Evolutionary conservation across 2,329 filamentous ascomycete species (phyloP).

Genomic region (Aspergillus ruber): DNA sequence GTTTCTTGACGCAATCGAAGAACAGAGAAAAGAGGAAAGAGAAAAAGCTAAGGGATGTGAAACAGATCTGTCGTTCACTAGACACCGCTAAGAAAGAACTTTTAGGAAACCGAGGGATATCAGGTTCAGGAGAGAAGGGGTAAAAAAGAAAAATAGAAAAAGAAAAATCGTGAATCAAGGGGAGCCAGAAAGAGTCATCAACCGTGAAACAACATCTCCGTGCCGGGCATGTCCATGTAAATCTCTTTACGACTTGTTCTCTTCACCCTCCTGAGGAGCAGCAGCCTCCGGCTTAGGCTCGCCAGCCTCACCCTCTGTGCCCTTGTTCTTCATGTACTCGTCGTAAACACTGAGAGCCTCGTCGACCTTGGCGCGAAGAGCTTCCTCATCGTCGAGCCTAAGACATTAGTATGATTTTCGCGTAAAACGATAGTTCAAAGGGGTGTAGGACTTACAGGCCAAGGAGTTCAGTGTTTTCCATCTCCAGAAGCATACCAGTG

Average conservation of each 20-base stretch:
- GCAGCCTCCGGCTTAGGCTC: conserved; percentile 42
- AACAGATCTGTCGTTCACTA: conserved; percentile 27
- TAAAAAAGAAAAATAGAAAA: conserved; percentile 11
- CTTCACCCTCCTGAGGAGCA: conserved; percentile 35
- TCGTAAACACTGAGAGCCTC: conserved; percentile 97
- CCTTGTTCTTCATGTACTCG: conserved; percentile 92
- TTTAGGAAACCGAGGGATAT: conserved; percentile 39
- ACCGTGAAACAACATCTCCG: conserved; percentile 26
- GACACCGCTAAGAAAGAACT: conserved; percentile 30
- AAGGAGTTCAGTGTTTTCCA: conserved; percentile 93
- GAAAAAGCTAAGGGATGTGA: conserved; percentile 7
- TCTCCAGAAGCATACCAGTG: conserved; percentile 98
- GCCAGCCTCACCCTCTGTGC: conserved; percentile 34
- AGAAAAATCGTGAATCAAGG: conserved; percentile 19
- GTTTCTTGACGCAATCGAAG: neutral
- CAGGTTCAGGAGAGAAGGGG: conserved; percentile 27
- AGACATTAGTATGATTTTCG: conserved; percentile 9
- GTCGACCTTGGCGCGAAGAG: conserved; percentile 91
- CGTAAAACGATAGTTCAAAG: neutral
- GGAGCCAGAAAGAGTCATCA: conserved; percentile 21
- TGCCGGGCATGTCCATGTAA: conserved; percentile 12
- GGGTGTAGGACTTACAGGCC: conserved; percentile 68
- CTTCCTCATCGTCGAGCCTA: conserved; percentile 81
- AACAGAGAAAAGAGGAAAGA: conserved; percentile 1
- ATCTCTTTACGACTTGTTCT: conserved; percentile 34